Evolutionary conservation across 805 yeast species (phyloP).

Genomic region (Suhomyces sp.): DNA sequence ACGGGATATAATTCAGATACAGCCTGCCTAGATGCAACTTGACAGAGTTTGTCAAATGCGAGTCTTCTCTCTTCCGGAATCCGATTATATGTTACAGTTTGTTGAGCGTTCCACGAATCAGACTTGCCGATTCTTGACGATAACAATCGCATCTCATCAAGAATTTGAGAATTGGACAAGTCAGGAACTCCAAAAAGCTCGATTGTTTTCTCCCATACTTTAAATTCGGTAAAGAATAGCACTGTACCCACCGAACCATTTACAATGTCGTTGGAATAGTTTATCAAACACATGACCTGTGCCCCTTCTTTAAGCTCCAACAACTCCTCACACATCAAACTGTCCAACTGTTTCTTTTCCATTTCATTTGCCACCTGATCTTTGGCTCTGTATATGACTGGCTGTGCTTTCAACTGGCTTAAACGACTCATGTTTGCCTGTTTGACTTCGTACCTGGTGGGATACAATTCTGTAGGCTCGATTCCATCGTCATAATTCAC

Average conservation of each 20-base stretch:
- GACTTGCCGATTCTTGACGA: constrained; percentile 22
- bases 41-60: constrained; percentile 19
- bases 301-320: constrained; percentile 76
- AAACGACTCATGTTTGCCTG: constrained; percentile 54
- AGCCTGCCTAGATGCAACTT: constrained; percentile 21
- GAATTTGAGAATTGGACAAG: constrained; percentile 15
- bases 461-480: constrained; percentile 83
- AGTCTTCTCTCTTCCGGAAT: constrained; percentile 27
- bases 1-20: constrained; percentile 37
- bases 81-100: constrained; percentile 13
- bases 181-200: constrained; percentile 21
- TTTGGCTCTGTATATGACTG: constrained; percentile 40
- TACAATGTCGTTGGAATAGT: constrained; percentile 69
- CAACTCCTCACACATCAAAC: constrained; percentile 67
- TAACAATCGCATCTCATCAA: constrained; percentile 23
- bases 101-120: constrained; percentile 16
- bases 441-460: constrained; percentile 85
- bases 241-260: constrained; percentile 90
- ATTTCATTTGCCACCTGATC: constrained; percentile 26
- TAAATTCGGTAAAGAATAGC: constrained; percentile 44
- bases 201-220: constrained; percentile 21
- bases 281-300: constrained; percentile 92
- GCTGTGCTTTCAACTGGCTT: constrained; percentile 44
- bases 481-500: constrained; percentile 69
- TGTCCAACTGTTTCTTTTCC: constrained; percentile 42